Evolutionary conservation across 73 alveolate genomes (phyloP).

Genomic region (Paramecium caudatum): DNA sequence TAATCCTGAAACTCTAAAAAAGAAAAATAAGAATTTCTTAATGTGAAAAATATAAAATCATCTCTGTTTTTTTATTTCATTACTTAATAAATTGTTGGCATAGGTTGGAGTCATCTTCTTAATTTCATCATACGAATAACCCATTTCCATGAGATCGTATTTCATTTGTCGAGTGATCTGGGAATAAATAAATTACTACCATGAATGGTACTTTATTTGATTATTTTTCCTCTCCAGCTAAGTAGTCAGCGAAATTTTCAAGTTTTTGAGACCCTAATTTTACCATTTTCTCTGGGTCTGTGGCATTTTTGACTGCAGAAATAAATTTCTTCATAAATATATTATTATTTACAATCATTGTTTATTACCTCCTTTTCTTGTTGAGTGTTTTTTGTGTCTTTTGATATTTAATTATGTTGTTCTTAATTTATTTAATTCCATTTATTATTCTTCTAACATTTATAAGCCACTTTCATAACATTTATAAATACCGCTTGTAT

Average conservation of each 20-base stretch:
- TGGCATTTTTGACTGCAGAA: constrained; percentile 3
- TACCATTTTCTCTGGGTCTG: constrained; percentile 6
- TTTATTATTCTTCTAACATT: constrained; percentile 37
- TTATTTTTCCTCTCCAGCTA: background rate
- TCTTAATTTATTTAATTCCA: constrained; percentile 31
- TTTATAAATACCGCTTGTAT: background rate
- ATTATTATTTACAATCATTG: constrained; percentile 39
- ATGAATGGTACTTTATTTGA: background rate
- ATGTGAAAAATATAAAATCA: background rate
- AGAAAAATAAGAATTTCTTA: background rate
- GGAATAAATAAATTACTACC: background rate
- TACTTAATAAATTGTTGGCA: background rate
- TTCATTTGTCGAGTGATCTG: background rate
- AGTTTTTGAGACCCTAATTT: background rate
- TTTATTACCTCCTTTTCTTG: constrained; percentile 59
- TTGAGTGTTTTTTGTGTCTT: constrained; percentile 45
- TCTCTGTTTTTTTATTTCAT: constrained; percentile 6
- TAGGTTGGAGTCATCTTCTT: constrained; percentile 31
- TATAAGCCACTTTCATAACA: background rate
- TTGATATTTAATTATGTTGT: constrained; percentile 29
- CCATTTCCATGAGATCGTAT: background rate
- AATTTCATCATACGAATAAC: constrained; percentile 2
- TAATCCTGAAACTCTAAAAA: background rate
- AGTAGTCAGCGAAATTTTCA: constrained; percentile 14
- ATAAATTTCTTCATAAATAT: constrained; percentile 28